Conservation (phyloP, 2,329 filamentous ascomycete genomes). For the Thielaviopsis ethacetica region DNA sequence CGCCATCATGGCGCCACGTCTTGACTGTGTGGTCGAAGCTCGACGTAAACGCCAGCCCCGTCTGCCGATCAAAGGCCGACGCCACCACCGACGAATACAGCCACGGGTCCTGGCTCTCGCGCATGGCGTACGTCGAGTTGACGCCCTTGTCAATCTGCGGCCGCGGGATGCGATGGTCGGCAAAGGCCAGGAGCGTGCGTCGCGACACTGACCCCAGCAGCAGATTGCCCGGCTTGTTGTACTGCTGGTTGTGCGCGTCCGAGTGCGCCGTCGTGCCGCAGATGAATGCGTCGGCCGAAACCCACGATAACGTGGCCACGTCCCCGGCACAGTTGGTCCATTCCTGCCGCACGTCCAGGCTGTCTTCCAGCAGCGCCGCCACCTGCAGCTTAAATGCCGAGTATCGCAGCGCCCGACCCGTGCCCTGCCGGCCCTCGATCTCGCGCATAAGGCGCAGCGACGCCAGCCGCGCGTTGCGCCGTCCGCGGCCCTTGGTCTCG, state of each 20-base stretch:
- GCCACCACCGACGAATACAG: constrained; percentile 47
- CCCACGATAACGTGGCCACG: constrained; percentile 41
- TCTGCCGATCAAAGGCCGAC: constrained; percentile 34
- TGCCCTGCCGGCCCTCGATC: constrained; percentile 27
- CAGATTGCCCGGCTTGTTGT: constrained; percentile 48
- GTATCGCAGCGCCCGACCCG: constrained; percentile 25
- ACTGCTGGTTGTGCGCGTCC: constrained; percentile 46
- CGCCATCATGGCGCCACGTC: constrained; percentile 31
- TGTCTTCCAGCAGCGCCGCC: constrained; percentile 32
- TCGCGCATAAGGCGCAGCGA: constrained; percentile 33
- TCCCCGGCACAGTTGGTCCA: constrained; percentile 48
- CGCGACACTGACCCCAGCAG: constrained; percentile 32
- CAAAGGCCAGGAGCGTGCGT: constrained; percentile 31
- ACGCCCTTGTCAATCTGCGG: constrained; percentile 35
- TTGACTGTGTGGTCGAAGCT: constrained; percentile 48
- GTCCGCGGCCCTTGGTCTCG: constrained; percentile 11
- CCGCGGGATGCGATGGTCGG: constrained; percentile 40
- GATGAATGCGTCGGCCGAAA: constrained; percentile 35
- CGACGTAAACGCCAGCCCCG: constrained; percentile 36
- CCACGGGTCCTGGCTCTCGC: constrained; percentile 43
- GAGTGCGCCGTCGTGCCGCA: constrained; percentile 48
- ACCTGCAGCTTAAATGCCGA: constrained; percentile 31
- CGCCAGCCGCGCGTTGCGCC: constrained; percentile 20
- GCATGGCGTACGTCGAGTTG: constrained; percentile 40
- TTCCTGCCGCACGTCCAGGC: constrained; percentile 31